A percentile compares a stretch with the other conserved stretches of the same genome.
Conservation (phyloP, 345 rosid genomes). For the Linum lewisii region DNA sequence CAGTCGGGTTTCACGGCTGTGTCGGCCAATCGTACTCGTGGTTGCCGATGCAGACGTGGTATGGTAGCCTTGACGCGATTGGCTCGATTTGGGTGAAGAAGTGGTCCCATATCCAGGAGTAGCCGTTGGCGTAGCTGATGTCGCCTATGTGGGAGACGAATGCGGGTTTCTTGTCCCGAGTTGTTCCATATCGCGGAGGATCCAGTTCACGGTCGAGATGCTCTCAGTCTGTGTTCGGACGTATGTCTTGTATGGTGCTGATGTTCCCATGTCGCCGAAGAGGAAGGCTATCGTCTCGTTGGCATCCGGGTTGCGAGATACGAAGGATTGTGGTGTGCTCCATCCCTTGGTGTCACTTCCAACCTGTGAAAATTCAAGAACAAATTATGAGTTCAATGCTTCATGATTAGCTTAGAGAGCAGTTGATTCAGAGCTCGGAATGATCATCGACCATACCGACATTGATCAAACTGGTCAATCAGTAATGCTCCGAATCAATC, state of each 20-base stretch:
- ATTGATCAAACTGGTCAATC: too few species aligned
- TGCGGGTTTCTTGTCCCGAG: constrained; percentile 52
- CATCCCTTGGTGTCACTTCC: constrained; percentile 77
- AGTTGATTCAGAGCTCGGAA: too few species aligned
- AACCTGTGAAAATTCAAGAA: constrained; percentile 50
- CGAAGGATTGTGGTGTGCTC: constrained; percentile 57
- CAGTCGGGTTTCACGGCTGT: constrained; percentile 89
- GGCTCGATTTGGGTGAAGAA: constrained; percentile 70
- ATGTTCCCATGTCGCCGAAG: constrained; percentile 87
- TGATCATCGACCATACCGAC: too few species aligned
- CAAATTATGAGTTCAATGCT: too few species aligned
- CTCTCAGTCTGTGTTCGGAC: constrained; percentile 72
- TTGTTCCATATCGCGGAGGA: constrained; percentile 65
- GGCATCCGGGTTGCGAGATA: constrained; percentile 42
- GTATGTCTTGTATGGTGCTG: constrained; percentile 66
- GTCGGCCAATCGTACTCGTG: constrained; percentile 91
- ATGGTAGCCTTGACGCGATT: constrained; percentile 66
- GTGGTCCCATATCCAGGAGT: constrained; percentile 90
- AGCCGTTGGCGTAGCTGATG: constrained; percentile 84
- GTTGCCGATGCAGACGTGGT: constrained; percentile 92
- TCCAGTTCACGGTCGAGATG: constrained; percentile 72
- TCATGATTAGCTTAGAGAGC: too few species aligned
- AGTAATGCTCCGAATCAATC: too few species aligned
- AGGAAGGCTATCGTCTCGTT: constrained; percentile 61
- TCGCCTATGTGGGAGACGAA: constrained; percentile 84